Conservation (phyloP, 805 yeast species). For the Lipomyces chichibuensis region DNA sequence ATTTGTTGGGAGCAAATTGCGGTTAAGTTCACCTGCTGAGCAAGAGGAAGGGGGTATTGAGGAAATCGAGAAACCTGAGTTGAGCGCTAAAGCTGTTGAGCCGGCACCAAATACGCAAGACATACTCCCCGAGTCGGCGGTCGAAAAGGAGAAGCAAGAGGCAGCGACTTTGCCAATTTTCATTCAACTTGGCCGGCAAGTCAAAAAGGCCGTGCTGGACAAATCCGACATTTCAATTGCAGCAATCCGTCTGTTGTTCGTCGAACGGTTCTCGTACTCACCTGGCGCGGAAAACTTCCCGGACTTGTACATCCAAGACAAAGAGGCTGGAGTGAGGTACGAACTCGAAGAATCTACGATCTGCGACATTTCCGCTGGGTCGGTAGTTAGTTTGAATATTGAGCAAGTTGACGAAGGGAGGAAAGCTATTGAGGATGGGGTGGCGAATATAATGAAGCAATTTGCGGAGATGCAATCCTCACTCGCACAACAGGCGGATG, state of each 20-base stretch:
- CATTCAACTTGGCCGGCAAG: conserved; percentile 44
- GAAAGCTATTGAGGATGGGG: conserved; percentile 41
- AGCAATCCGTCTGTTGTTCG: conserved; percentile 68
- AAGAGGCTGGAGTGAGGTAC: conserved; percentile 61
- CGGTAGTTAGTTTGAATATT: conserved; percentile 58
- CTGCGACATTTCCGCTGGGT: conserved; percentile 61
- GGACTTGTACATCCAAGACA: conserved; percentile 71
- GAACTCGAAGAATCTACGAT: conserved; percentile 75
- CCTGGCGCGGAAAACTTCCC: conserved; percentile 77
- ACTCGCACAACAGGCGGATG: conserved; percentile 37
- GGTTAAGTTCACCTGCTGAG: neutral
- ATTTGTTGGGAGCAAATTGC: conserved; percentile 1
- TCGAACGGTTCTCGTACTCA: conserved; percentile 83
- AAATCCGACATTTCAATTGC: conserved; percentile 50
- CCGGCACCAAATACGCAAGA: neutral
- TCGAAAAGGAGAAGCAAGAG: neutral
- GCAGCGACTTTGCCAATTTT: conserved; percentile 35
- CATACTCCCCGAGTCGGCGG: neutral
- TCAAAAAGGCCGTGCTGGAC: conserved; percentile 40
- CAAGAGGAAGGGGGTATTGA: neutral
- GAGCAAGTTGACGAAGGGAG: conserved; percentile 47
- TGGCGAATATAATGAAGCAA: conserved; percentile 34
- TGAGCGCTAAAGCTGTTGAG: neutral
- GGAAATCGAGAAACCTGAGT: neutral
- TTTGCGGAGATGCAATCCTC: conserved; percentile 39